A percentile compares a stretch with the other conserved stretches of the same genome.
Conservation (phyloP, 371 early-diverging fungal species). For the Mucor circinelloides region DNA sequence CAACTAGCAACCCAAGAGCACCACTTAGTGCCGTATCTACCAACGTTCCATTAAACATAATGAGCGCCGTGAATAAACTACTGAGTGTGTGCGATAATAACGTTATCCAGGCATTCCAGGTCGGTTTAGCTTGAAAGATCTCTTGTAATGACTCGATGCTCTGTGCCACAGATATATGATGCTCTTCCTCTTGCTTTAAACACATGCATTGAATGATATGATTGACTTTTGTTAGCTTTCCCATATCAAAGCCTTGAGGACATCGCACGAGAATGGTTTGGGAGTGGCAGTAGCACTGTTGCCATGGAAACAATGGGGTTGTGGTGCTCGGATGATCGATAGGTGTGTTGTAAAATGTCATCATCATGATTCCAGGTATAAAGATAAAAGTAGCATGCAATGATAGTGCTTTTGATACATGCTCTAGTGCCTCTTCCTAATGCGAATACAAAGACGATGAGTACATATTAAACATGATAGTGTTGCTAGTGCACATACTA, state of each 20-base stretch:
- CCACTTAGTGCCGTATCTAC: conserved; percentile 52
- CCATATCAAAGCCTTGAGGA: conserved; percentile 63
- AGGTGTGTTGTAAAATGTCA: conserved; percentile 20
- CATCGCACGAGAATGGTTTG: conserved; percentile 62
- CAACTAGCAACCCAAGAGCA: conserved; percentile 56
- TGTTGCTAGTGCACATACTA: conserved; percentile 31
- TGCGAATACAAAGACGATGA: not conserved
- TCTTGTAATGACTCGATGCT: conserved; percentile 25
- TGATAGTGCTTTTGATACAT: conserved; percentile 51
- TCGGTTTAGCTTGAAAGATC: conserved; percentile 48
- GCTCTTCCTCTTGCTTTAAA: conserved; percentile 21
- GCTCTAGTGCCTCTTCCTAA: conserved; percentile 57
- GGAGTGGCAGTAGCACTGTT: conserved; percentile 35
- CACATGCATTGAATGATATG: conserved; percentile 52
- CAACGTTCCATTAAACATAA: conserved; percentile 65
- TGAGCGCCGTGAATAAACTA: conserved; percentile 58
- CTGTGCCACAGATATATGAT: not conserved
- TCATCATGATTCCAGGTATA: conserved; percentile 66
- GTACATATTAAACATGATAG: not conserved
- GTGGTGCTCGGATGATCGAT: not conserved
- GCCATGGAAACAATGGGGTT: not conserved
- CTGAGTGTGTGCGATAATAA: conserved; percentile 55
- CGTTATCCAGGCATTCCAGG: conserved; percentile 50
- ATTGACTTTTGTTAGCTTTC: conserved; percentile 54
- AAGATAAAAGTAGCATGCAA: conserved; percentile 56